These are phyloP conservation scores for Macrotyloma uniflorum DNA, from an alignment of 306 rosid species.

Conservation along the genomic window DNA sequence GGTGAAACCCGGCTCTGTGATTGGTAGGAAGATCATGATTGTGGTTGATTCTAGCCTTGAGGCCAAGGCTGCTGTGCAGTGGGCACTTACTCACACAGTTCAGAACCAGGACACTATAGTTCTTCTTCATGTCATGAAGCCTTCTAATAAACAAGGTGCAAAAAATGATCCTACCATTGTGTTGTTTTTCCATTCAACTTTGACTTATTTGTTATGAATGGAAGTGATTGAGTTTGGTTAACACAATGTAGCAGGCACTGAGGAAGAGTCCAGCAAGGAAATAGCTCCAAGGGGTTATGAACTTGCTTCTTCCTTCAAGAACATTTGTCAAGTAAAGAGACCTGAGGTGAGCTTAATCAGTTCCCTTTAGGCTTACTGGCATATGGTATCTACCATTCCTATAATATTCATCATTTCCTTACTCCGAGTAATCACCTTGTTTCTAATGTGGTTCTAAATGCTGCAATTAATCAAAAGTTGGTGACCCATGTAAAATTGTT, in stretches of 20 bases:
- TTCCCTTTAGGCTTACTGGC: not conserved
- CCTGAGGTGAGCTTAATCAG: slow-evolving; percentile 67
- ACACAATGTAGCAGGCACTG: slow-evolving; percentile 39
- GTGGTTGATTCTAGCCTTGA: slow-evolving; percentile 91
- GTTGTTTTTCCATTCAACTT: not conserved
- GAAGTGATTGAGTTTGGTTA: slow-evolving; percentile 14
- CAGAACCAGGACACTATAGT: slow-evolving; percentile 74
- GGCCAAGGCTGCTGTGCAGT: slow-evolving; percentile 84
- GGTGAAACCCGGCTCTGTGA: slow-evolving; percentile 45
- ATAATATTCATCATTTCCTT: not conserved
- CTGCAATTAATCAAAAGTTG: not conserved
- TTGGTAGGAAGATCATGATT: slow-evolving; percentile 80
- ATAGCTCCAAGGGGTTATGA: slow-evolving; percentile 67
- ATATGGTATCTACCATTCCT: not conserved
- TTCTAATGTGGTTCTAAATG: not conserved
- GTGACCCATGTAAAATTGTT: not conserved
- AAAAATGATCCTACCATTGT: slow-evolving; percentile 5
- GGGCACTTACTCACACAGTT: slow-evolving; percentile 89
- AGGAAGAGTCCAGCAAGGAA: slow-evolving; percentile 56
- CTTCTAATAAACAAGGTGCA: slow-evolving; percentile 66
- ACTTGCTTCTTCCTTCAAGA: slow-evolving; percentile 66
- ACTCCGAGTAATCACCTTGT: not conserved
- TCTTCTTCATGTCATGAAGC: slow-evolving; percentile 76
- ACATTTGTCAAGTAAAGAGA: slow-evolving; percentile 67
- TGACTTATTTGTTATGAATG: not conserved